Conservation (phyloP, 306 rosid genomes). For the Arachis hypogaea region DNA sequence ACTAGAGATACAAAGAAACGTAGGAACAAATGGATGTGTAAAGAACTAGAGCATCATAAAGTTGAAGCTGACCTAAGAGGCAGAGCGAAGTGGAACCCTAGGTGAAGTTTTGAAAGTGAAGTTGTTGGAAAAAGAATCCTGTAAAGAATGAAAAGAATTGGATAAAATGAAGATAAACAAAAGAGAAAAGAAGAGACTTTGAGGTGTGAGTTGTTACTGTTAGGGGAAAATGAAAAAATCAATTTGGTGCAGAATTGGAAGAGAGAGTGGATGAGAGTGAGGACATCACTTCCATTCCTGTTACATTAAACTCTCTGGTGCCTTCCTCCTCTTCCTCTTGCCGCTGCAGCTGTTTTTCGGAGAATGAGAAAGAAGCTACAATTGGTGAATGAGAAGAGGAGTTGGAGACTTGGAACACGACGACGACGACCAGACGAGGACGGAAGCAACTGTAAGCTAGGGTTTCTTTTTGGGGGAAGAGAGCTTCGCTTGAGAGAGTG, state of each 20-base stretch:
- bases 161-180: background rate
- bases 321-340: background rate
- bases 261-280: background rate
- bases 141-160: conserved; percentile 3
- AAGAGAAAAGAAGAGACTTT: conserved; percentile 11
- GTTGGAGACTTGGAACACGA: too few species aligned
- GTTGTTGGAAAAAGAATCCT: conserved; percentile 31
- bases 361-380: too few species aligned
- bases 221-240: background rate
- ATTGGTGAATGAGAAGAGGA: too few species aligned
- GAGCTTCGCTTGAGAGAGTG: too few species aligned
- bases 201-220: conserved; percentile 27
- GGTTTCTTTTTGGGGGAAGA: too few species aligned
- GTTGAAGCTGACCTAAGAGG: conserved; percentile 41
- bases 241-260: conserved; percentile 5
- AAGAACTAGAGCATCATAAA: background rate
- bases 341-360: background rate
- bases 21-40: background rate
- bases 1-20: background rate
- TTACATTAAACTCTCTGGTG: background rate
- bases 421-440: too few species aligned
- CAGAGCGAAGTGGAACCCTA: conserved; percentile 23
- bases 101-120: conserved; percentile 14
- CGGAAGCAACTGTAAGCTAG: too few species aligned
- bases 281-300: background rate